Percentiles rank a stretch among this genome's conserved stretches.
These are phyloP conservation scores for Corylus americana DNA, from an alignment of 306 rosid genomes.

Conservation along the genomic window DNA sequence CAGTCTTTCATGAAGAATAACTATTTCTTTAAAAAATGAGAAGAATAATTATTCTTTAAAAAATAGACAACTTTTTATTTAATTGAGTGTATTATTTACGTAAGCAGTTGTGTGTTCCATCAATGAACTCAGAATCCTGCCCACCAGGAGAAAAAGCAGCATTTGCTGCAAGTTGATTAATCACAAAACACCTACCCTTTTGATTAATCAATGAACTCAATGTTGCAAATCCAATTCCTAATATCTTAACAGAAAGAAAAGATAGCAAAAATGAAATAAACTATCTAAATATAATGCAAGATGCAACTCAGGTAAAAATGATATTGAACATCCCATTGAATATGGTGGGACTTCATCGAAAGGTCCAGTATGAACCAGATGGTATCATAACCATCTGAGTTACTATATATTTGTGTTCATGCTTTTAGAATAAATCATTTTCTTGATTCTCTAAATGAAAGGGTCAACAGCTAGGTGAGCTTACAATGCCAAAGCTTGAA, in stretches of 20 bases:
- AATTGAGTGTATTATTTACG: slow-evolving; percentile 2
- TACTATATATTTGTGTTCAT: neutral
- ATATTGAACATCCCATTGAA: neutral
- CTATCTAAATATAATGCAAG: slow-evolving; percentile 11
- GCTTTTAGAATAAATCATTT: neutral
- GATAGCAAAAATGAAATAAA: neutral
- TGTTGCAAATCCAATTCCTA: slow-evolving; percentile 86
- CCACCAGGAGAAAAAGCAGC: neutral
- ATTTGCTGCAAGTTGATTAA: slow-evolving; percentile 19
- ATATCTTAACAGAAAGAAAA: slow-evolving; percentile 53
- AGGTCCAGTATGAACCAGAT: slow-evolving; percentile 5
- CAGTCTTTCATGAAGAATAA: too few species aligned
- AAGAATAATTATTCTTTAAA: too few species aligned
- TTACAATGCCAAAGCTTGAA: neutral
- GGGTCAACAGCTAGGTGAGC: neutral
- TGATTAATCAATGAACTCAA: slow-evolving; percentile 40
- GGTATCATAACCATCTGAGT: slow-evolving; percentile 5
- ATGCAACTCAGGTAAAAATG: neutral
- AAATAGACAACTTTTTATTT: neutral
- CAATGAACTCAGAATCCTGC: slow-evolving; percentile 10
- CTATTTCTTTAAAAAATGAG: too few species aligned
- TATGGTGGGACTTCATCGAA: neutral
- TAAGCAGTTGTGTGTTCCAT: neutral
- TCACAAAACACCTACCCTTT: slow-evolving; percentile 51
- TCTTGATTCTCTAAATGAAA: slow-evolving; percentile 1